phyloP scores from a whole-genome alignment of 2,329 filamentous ascomycete species.

The Talaromyces atroroseus region DNA sequence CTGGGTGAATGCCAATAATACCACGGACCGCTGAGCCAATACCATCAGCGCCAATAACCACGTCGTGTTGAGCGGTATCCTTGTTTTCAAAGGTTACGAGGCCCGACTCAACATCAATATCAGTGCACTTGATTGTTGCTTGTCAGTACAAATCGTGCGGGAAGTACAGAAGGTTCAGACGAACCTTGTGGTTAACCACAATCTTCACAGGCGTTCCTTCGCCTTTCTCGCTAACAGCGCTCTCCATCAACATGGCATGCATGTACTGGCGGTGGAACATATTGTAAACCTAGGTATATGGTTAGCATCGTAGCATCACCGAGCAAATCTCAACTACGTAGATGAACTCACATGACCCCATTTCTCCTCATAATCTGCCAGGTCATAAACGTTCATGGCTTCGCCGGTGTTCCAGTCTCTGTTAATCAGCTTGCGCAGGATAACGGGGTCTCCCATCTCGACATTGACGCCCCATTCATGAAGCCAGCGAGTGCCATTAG shows the following conservation, averaged over 20 bases:
- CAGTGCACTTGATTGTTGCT: slow-evolving; percentile 18
- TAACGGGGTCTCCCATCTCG: slow-evolving; percentile 58
- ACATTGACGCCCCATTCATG: slow-evolving; percentile 64
- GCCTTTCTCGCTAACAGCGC: slow-evolving; percentile 49
- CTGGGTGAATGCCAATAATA: slow-evolving; percentile 58
- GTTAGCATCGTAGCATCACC: background rate
- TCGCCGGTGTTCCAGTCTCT: slow-evolving; percentile 66
- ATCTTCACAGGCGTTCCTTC: slow-evolving; percentile 51
- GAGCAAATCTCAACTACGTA: background rate
- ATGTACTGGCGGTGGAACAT: slow-evolving; percentile 67
- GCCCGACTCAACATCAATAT: slow-evolving; percentile 50
- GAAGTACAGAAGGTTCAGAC: background rate
- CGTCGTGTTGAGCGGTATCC: slow-evolving; percentile 47
- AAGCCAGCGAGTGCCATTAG: slow-evolving; percentile 65
- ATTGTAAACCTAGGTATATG: slow-evolving; percentile 45
- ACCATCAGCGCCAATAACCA: slow-evolving; percentile 61
- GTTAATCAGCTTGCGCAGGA: slow-evolving; percentile 62
- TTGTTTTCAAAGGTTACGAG: slow-evolving; percentile 53
- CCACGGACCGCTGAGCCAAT: slow-evolving; percentile 61
- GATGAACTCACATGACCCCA: slow-evolving; percentile 50
- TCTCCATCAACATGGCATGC: slow-evolving; percentile 61
- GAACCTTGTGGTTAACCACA: slow-evolving; percentile 51
- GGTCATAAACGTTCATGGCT: slow-evolving; percentile 57
- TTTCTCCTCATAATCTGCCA: slow-evolving; percentile 59
- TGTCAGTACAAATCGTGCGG: background rate